Conservation (phyloP, 805 yeast species). For the Pichia pseudocactophila region DNA sequence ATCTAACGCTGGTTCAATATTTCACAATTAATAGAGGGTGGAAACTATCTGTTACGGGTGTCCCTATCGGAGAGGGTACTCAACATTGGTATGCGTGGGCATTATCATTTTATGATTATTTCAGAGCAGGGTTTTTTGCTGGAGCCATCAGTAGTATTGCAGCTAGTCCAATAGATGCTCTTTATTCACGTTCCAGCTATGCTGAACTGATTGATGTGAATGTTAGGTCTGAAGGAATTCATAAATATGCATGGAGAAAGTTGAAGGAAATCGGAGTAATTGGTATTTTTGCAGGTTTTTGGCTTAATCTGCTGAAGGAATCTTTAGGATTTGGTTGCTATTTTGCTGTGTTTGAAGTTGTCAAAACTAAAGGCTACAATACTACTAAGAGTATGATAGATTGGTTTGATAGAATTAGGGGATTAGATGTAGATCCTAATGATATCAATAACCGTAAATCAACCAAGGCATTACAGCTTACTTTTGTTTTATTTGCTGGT, state of each 20-base stretch:
- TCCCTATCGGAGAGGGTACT: slow-evolving; percentile 9
- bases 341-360: slow-evolving; percentile 69
- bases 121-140: slow-evolving; percentile 76
- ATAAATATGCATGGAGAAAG: slow-evolving; percentile 68
- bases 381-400: slow-evolving; percentile 37
- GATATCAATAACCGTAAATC: slow-evolving; percentile 18
- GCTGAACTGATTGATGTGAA: slow-evolving; percentile 59
- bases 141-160: slow-evolving; percentile 84
- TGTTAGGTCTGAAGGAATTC: slow-evolving; percentile 44
- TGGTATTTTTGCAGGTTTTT: slow-evolving; percentile 87
- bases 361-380: slow-evolving; percentile 60
- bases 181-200: slow-evolving; percentile 71
- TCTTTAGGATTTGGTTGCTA: slow-evolving; percentile 76
- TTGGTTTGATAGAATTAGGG: slow-evolving; percentile 15
- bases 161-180: slow-evolving; percentile 91
- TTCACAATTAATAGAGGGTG: slow-evolving; percentile 20
- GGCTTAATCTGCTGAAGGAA: slow-evolving; percentile 71
- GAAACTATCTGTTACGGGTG: slow-evolving; percentile 9
- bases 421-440: slow-evolving; percentile 14
- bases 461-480: slow-evolving; percentile 46
- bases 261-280: slow-evolving; percentile 63
- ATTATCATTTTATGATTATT: slow-evolving; percentile 38
- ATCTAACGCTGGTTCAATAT: slow-evolving; percentile 46
- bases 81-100: slow-evolving; percentile 9
- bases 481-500: slow-evolving; percentile 75